These are phyloP conservation scores for Kwoniella dejecticola DNA, from an alignment of 768 basidiomycete genomes.

Conservation along the genomic window DNA sequence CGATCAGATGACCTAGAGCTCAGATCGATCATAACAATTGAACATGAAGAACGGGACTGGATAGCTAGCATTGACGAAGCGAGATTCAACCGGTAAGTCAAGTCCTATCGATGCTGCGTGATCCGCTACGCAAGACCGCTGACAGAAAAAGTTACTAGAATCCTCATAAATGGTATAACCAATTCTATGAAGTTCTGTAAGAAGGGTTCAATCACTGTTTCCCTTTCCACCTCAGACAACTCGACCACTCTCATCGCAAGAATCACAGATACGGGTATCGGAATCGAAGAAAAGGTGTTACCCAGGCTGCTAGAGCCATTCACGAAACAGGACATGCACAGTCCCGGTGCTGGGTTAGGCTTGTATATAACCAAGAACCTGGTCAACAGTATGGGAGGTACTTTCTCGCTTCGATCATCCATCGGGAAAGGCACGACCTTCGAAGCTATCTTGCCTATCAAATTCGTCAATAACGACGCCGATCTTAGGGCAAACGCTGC, in stretches of 20 bases:
- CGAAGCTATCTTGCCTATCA: slow-evolving; percentile 27
- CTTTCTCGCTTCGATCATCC: slow-evolving; percentile 14
- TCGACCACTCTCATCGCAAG: slow-evolving; percentile 8
- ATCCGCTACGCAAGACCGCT: no score
- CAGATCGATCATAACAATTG: slow-evolving; percentile 18
- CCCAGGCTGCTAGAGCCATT: slow-evolving; percentile 40
- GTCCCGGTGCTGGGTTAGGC: slow-evolving; percentile 46
- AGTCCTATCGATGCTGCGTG: no score
- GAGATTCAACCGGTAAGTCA: slow-evolving; percentile 35
- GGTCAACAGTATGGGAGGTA: slow-evolving; percentile 38
- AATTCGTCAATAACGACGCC: slow-evolving; percentile 5
- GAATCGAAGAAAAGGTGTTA: slow-evolving; percentile 26
- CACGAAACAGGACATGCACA: slow-evolving; percentile 35
- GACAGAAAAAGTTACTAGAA: slow-evolving; percentile 25
- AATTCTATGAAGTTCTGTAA: slow-evolving; percentile 37
- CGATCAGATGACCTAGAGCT: slow-evolving; percentile 4
- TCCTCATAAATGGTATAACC: slow-evolving; percentile 43
- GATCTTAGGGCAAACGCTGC: neutral
- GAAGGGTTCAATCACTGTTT: slow-evolving; percentile 23
- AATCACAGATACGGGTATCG: slow-evolving; percentile 36
- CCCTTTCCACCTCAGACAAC: slow-evolving; percentile 1
- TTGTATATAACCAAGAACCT: slow-evolving; percentile 40
- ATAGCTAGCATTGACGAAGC: slow-evolving; percentile 27
- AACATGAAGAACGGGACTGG: slow-evolving; percentile 43
- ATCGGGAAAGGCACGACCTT: slow-evolving; percentile 30